Evolutionary conservation across 73 alveolate genomes (phyloP).

Genomic region (Uronychia setigera): DNA sequence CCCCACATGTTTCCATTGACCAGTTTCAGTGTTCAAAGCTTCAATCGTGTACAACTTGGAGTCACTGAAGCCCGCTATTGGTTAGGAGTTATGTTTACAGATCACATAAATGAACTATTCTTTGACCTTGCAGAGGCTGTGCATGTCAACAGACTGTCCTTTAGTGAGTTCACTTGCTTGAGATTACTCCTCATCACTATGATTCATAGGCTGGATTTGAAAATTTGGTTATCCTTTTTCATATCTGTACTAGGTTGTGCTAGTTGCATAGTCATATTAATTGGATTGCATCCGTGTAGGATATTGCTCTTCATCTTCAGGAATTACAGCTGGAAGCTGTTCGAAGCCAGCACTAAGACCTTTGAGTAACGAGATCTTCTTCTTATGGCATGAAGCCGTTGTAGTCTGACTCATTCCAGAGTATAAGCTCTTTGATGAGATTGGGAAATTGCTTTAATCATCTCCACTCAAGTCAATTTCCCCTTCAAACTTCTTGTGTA

Average conservation of each 20-base stretch:
- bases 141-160: constrained; percentile 10
- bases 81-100: constrained; percentile 21
- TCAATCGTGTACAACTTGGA: constrained; percentile 13
- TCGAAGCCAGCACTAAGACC: background rate
- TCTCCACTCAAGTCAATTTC: background rate
- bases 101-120: constrained; percentile 14
- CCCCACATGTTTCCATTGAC: constrained; percentile 22
- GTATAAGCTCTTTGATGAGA: too few species aligned
- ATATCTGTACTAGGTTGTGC: too few species aligned
- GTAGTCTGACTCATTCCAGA: too few species aligned
- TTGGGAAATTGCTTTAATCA: background rate
- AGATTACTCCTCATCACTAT: constrained; percentile 6
- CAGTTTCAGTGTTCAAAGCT: constrained; percentile 15
- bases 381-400: too few species aligned
- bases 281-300: too few species aligned
- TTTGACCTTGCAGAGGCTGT: constrained; percentile 24
- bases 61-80: constrained; percentile 39
- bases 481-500: background rate
- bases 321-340: background rate
- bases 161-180: too few species aligned
- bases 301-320: background rate
- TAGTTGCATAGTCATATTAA: too few species aligned
- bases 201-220: too few species aligned
- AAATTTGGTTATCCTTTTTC: too few species aligned
- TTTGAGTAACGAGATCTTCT: too few species aligned